These are phyloP conservation scores for Pleurotus djamor DNA, from an alignment of 768 basidiomycete genomes.

Conservation along the genomic window DNA sequence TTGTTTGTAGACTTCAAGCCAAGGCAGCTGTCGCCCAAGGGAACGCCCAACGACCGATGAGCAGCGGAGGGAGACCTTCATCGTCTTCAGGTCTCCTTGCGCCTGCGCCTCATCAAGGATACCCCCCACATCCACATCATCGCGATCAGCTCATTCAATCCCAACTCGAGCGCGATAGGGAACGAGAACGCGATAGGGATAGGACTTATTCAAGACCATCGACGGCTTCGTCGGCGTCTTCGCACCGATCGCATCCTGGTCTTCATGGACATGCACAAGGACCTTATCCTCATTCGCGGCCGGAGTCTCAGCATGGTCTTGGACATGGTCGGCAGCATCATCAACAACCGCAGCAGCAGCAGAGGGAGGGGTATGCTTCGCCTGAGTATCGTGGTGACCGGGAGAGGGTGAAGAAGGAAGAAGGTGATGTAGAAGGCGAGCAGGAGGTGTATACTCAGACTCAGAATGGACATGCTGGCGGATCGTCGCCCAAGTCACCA, in stretches of 20 bases:
- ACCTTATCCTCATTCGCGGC: neutral
- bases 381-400: too few relatives aligned
- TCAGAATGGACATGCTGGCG: too few relatives aligned
- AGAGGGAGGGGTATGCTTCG: neutral
- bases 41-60: neutral
- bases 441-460: too few relatives aligned
- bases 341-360: too few relatives aligned
- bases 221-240: too few relatives aligned
- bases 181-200: neutral
- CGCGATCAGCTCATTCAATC: neutral
- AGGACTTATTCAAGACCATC: neutral
- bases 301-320: too few relatives aligned
- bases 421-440: too few relatives aligned
- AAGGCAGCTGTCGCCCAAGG: neutral
- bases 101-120: too few relatives aligned
- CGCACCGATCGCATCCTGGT: neutral
- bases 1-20: neutral
- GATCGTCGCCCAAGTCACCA: too few relatives aligned
- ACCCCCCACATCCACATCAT: too few relatives aligned
- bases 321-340: too few relatives aligned
- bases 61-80: neutral
- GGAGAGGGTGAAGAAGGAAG: too few relatives aligned
- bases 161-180: constrained; percentile 10
- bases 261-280: neutral
- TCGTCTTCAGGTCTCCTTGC: neutral